These are phyloP conservation scores for Galeopsis tetrahit DNA, from an alignment of 257 asterid species.

Conservation along the genomic window DNA sequence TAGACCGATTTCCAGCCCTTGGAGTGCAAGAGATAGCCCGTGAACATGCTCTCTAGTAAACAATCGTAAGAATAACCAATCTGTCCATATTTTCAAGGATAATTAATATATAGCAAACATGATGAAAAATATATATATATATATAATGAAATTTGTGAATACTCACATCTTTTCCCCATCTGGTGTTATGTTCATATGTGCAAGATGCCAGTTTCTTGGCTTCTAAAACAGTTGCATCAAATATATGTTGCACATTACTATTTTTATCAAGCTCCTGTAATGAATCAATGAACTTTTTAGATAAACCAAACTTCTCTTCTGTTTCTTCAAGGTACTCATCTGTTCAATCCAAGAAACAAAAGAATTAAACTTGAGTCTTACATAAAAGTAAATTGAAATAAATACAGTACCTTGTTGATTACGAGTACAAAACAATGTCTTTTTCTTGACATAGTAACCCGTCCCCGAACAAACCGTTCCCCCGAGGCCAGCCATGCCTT, in stretches of 20 bases:
- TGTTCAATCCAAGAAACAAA: slow-evolving; percentile 27
- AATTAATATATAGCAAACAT: too few species aligned
- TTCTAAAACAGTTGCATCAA: slow-evolving; percentile 50
- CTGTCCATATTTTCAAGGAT: slow-evolving; percentile 39
- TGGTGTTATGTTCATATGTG: slow-evolving; percentile 65
- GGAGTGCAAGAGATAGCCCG: slow-evolving; percentile 57
- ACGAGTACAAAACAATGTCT: slow-evolving; percentile 58
- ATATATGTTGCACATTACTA: slow-evolving; percentile 5
- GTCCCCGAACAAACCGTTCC: slow-evolving; percentile 77
- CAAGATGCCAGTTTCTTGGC: slow-evolving; percentile 73
- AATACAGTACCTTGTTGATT: slow-evolving; percentile 48
- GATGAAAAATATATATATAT: not conserved
- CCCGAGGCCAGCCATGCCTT: slow-evolving; percentile 87
- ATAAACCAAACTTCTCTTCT: slow-evolving; percentile 56
- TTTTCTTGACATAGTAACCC: slow-evolving; percentile 72
- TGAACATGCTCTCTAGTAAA: slow-evolving; percentile 71
- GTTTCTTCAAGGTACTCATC: slow-evolving; percentile 54
- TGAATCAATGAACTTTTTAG: slow-evolving; percentile 55
- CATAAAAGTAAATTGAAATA: not conserved
- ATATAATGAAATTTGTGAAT: not conserved
- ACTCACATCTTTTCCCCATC: slow-evolving; percentile 82
- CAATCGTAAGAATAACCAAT: slow-evolving; percentile 76
- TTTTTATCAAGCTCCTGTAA: slow-evolving; percentile 41
- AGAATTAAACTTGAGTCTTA: too few species aligned
- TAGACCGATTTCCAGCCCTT: slow-evolving; percentile 69